A percentile compares a stretch with the other conserved stretches of the same genome.
phyloP scores from a whole-genome alignment of 202 grass and related monocot species.

The Elaeis oleifera region DNA sequence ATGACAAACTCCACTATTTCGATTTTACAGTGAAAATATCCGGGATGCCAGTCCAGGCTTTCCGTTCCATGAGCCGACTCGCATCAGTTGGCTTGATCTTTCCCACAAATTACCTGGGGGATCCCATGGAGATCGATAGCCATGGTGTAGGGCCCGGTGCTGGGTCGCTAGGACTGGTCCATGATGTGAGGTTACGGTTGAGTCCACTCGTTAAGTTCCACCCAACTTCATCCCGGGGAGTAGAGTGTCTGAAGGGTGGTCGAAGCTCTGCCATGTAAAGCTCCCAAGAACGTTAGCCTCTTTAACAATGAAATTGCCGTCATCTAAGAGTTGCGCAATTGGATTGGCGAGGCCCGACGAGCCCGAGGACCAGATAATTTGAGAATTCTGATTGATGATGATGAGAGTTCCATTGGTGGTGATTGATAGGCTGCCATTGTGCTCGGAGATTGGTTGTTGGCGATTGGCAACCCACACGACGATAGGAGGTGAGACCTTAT shows the following conservation, averaged over 20 bases:
- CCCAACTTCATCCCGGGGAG: background rate
- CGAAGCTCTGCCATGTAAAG: constrained; percentile 1
- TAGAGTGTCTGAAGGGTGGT: background rate
- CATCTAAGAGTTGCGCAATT: constrained; percentile 29
- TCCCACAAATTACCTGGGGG: too few relatives aligned
- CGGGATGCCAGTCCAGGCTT: too few relatives aligned
- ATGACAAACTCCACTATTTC: too few relatives aligned
- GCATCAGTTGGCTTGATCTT: too few relatives aligned
- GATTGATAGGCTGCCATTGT: constrained; percentile 24
- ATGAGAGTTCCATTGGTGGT: constrained; percentile 30
- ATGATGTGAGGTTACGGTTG: background rate
- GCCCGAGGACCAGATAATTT: constrained; percentile 37
- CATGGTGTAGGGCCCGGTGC: too few relatives aligned
- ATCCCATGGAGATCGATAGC: too few relatives aligned
- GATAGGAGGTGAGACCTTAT: constrained; percentile 30
- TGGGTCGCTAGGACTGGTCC: too few relatives aligned
- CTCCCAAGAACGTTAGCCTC: background rate
- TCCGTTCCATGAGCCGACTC: too few relatives aligned
- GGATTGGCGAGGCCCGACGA: constrained; percentile 13
- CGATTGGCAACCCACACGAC: constrained; percentile 81
- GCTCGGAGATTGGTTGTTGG: constrained; percentile 19
- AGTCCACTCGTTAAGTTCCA: background rate
- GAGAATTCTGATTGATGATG: constrained; percentile 25
- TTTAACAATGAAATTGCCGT: constrained; percentile 29
- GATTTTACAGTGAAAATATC: too few relatives aligned